These are phyloP conservation scores for Microdochium nivale DNA, from an alignment of 2,329 filamentous ascomycete species.

Conservation along the genomic window DNA sequence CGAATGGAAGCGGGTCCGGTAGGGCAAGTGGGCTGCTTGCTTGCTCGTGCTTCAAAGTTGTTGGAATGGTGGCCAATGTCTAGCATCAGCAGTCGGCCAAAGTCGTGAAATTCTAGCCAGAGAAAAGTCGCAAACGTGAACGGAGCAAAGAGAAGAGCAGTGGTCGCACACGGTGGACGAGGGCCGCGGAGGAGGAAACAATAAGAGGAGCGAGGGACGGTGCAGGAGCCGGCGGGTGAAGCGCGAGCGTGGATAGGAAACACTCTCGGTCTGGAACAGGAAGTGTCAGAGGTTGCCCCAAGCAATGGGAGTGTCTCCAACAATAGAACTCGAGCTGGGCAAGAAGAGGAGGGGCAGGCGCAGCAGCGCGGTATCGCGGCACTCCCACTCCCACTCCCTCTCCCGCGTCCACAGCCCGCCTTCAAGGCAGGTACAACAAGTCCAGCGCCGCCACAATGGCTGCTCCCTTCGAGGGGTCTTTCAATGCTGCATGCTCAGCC, in stretches of 20 bases:
- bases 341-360: neutral
- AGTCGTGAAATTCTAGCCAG: too few species aligned
- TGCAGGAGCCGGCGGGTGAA: neutral
- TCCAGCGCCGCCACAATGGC: neutral
- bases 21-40: neutral
- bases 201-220: neutral
- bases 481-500: too few species aligned
- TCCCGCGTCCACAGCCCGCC: too few species aligned
- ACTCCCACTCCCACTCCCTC: too few species aligned
- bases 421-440: neutral
- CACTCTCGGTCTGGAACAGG: neutral
- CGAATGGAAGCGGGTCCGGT: neutral
- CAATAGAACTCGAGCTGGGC: too few species aligned
- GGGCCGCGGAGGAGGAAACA: neutral
- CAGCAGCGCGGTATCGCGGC: neutral
- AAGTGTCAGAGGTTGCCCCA: neutral
- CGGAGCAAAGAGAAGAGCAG: too few species aligned
- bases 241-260: neutral
- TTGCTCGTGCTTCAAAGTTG: too few species aligned
- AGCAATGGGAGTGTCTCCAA: neutral
- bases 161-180: neutral
- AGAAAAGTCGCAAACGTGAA: too few species aligned
- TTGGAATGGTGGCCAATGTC: neutral
- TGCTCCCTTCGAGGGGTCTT: neutral
- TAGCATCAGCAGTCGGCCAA: neutral